A percentile compares a stretch with the other conserved stretches of the same genome.
Conservation (phyloP, 768 basidiomycete genomes). For the Phlebiopsis flavidoalba region DNA sequence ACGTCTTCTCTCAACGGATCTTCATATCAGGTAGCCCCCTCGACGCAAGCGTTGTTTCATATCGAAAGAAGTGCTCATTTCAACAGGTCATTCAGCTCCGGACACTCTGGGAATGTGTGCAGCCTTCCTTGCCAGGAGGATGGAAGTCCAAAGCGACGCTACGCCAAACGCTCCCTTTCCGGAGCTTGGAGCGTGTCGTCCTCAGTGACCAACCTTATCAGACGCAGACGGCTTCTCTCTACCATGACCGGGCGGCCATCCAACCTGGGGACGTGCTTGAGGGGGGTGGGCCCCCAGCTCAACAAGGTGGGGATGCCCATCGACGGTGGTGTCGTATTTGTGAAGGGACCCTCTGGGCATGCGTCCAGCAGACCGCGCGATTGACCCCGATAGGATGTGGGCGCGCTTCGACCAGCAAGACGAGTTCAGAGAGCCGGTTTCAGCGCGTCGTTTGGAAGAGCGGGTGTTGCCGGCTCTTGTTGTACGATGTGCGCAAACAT, state of each 20-base stretch:
- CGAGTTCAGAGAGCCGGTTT: constrained; percentile 3
- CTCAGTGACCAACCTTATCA: constrained; percentile 33
- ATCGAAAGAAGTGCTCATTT: constrained; percentile 27
- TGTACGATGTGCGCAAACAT: constrained; percentile 79
- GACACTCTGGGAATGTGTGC: constrained; percentile 21
- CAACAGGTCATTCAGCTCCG: constrained; percentile 31
- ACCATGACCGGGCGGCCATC: constrained; percentile 41
- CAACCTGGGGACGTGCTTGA: constrained; percentile 46
- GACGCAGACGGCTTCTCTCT: constrained; percentile 39
- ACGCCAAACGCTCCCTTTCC: constrained; percentile 60
- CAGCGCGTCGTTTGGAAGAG: constrained; percentile 19
- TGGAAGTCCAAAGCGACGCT: constrained; percentile 38
- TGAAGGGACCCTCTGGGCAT: constrained; percentile 48
- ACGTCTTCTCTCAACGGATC: constrained; percentile 37
- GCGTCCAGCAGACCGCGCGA: constrained; percentile 53
- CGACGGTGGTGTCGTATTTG: constrained; percentile 59
- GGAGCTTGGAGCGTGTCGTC: constrained; percentile 51
- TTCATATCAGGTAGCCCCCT: constrained; percentile 14
- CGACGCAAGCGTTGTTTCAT: constrained; percentile 31
- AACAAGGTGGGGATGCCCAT: constrained; percentile 26
- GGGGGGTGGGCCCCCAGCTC: constrained; percentile 51
- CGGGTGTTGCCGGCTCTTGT: constrained; percentile 66
- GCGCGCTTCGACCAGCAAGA: background rate
- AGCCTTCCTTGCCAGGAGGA: constrained; percentile 9
- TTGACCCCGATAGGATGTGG: constrained; percentile 23